Evolutionary conservation across 2,329 filamentous ascomycete genomes (phyloP).

Genomic region (Zymoseptoria pseudotritici): DNA sequence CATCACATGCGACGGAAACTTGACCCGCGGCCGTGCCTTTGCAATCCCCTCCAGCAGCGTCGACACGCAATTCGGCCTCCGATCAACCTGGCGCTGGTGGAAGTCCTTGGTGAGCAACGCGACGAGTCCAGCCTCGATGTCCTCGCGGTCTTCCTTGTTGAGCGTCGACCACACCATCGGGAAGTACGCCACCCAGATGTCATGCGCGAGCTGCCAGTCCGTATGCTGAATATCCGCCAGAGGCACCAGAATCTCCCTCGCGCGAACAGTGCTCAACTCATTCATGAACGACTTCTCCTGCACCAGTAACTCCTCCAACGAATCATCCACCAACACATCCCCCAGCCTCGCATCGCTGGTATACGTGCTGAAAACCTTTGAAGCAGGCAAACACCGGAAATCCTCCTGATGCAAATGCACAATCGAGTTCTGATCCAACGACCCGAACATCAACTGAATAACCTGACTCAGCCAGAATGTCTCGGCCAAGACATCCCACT

Average conservation of each 20-base stretch:
- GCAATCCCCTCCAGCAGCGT: slow-evolving; percentile 83
- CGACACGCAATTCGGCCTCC: slow-evolving; percentile 90
- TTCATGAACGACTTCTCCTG: slow-evolving; percentile 75
- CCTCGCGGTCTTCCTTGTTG: slow-evolving; percentile 76
- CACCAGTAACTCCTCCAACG: slow-evolving; percentile 70
- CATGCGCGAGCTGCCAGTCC: slow-evolving; percentile 71
- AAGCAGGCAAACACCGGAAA: slow-evolving; percentile 68
- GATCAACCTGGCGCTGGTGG: slow-evolving; percentile 88
- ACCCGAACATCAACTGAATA: slow-evolving; percentile 84
- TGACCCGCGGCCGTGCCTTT: slow-evolving; percentile 76
- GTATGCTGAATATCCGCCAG: slow-evolving; percentile 87
- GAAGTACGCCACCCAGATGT: slow-evolving; percentile 87
- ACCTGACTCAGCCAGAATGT: slow-evolving; percentile 97
- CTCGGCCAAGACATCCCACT: slow-evolving; percentile 92
- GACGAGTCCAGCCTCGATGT: slow-evolving; percentile 88
- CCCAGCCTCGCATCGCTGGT: slow-evolving; percentile 58
- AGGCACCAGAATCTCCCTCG: slow-evolving; percentile 82
- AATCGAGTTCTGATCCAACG: slow-evolving; percentile 74
- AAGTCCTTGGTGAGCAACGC: slow-evolving; percentile 88
- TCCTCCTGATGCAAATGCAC: slow-evolving; percentile 77
- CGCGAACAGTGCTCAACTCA: slow-evolving; percentile 77
- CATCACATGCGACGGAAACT: slow-evolving; percentile 89
- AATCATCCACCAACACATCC: slow-evolving; percentile 69
- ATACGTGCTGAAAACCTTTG: slow-evolving; percentile 65
- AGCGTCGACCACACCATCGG: slow-evolving; percentile 90